Evolutionary conservation across 345 rosid genomes (phyloP).

Genomic region (sweet orange (Citrus sinensis)): DNA sequence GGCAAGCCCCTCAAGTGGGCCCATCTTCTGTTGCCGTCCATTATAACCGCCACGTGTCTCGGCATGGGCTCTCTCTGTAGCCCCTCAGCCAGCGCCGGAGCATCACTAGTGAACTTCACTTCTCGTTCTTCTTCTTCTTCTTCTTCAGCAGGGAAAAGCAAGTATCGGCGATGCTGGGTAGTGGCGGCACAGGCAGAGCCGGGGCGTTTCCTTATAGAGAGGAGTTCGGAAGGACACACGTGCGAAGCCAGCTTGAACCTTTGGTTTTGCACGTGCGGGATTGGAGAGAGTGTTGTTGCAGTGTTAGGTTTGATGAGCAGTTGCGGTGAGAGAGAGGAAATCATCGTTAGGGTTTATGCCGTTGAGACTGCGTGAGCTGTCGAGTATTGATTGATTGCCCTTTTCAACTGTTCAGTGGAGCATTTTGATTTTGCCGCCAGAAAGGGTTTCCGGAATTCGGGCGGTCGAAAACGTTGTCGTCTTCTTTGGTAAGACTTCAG

Average conservation of each 20-base stretch:
- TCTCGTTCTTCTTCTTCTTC: background rate
- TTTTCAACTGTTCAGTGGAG: background rate
- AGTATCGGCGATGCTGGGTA: background rate
- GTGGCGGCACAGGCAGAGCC: background rate
- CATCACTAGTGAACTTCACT: background rate
- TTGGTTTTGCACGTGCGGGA: background rate
- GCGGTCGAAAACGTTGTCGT: background rate
- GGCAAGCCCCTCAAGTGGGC: conserved; percentile 17
- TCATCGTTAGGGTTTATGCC: conserved; percentile 2
- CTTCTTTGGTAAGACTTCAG: too few species aligned
- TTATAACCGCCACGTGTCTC: conserved; percentile 29
- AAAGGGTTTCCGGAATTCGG: background rate
- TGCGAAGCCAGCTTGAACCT: background rate
- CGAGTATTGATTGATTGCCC: background rate
- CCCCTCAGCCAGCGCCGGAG: conserved; percentile 8
- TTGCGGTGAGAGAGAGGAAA: background rate
- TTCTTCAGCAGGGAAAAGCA: background rate
- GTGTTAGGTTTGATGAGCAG: too few species aligned
- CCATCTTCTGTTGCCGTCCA: conserved; percentile 31
- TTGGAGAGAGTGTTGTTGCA: background rate
- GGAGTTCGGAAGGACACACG: background rate
- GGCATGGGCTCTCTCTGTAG: conserved; percentile 20
- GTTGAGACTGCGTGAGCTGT: background rate
- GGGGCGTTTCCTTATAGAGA: background rate
- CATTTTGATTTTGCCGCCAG: conserved; percentile 9